These are phyloP conservation scores for Nicotiana undulata DNA, from an alignment of 257 asterid species.

Conservation along the genomic window DNA sequence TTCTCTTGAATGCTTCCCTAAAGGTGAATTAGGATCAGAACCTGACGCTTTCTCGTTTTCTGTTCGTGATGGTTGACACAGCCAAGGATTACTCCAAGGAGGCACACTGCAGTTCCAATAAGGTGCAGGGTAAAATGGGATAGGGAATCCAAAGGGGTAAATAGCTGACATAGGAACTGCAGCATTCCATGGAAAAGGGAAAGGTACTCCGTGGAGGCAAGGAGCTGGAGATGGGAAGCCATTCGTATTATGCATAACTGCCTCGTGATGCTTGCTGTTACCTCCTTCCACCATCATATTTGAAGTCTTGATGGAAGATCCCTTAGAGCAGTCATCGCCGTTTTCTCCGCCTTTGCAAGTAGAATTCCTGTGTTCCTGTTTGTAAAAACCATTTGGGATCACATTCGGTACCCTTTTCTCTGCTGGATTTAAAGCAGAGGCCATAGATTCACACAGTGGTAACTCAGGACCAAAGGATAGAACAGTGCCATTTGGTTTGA, in stretches of 20 bases:
- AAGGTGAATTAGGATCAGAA: conserved; percentile 29
- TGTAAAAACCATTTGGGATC: conserved; percentile 19
- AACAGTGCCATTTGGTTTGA: conserved; percentile 51
- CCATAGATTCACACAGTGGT: conserved; percentile 42
- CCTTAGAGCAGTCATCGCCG: conserved; percentile 35
- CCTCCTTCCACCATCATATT: conserved; percentile 16
- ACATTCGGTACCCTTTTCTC: conserved; percentile 27
- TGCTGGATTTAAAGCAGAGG: conserved; percentile 33
- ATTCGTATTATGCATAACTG: conserved; percentile 27
- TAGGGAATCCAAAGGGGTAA: conserved; percentile 44
- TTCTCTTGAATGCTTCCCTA: conserved; percentile 72
- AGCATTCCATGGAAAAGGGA: conserved; percentile 46
- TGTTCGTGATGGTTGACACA: conserved; percentile 25
- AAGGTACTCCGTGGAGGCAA: conserved; percentile 46
- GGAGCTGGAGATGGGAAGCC: conserved; percentile 44
- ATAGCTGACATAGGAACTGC: conserved; percentile 47
- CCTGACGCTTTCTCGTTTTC: conserved; percentile 18
- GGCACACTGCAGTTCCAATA: conserved; percentile 58
- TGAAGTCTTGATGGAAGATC: conserved; percentile 26
- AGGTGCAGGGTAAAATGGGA: conserved; percentile 54
- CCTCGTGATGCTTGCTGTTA: conserved; percentile 22
- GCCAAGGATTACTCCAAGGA: conserved; percentile 57
- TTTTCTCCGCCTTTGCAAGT: conserved; percentile 22
- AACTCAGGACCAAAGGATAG: conserved; percentile 60
- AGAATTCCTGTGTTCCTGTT: conserved; percentile 16